Base-by-base conservation (phyloP, 208 protist genomes). In the Leishmania tropica region DNA sequence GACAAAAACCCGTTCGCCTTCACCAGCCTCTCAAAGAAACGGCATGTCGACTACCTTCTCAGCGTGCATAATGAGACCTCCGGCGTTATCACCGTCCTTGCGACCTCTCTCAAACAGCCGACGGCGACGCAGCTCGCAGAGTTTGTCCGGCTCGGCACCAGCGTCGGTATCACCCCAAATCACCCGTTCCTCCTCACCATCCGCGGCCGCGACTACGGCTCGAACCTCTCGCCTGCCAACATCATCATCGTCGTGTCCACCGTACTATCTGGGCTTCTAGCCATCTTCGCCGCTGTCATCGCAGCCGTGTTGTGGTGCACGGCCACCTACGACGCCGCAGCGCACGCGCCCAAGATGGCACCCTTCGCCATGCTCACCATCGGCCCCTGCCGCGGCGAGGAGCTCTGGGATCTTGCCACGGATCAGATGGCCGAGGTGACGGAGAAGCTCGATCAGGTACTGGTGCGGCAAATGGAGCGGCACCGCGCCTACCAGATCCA, bases 281-380 rank as follows among this genome's bases (percentile, higher is more conserved):
- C 95, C 35, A 78, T 10, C 72, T 86, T 60, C 79, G 95, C 73
- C 79, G 60, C 51, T 68, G 83, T 35, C 83, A 64, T 86, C 7
- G 64, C 58, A 21, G 4, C 89, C 0, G 88, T 95, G 51, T 62
- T 92, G 24, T 62, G 76, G 58, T 91, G 75, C 79, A 90, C 90
- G 4, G 78, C 79, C 37, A 84, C 88, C 21, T 94, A 96, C 88
- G 83, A 97, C 42, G 89, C 86, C 35, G n/a, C 65, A 0, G 64
- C 73, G 15, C 75, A 96, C 87, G 94, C 94, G 1, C 94, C 94
- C 0, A 95, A 93, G 74, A 37, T 47, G 58, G 75, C 88, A n/a
- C 94, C 94, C 13, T 96, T 97, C 83, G 93, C 90, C 21, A 87
- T 96, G 72, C 72, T 90, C 68, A 88, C 90, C 68, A 81, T 97